Evolutionary conservation across 768 basidiomycete species (phyloP), one percentile per base, ranked within the genome.

Genomic region (Mycena olivaceomarginata): DNA sequence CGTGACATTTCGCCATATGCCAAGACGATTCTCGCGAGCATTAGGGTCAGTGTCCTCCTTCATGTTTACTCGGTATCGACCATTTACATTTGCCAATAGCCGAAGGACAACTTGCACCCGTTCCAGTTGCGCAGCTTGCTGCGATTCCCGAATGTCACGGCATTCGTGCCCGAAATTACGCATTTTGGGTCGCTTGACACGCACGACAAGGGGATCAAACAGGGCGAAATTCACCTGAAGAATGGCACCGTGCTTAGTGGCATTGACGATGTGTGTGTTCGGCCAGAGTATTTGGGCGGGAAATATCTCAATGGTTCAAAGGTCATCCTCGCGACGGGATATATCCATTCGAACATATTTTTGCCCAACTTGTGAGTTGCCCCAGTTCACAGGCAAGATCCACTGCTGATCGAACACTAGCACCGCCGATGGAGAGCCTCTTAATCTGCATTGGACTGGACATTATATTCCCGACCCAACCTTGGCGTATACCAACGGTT

Each of bases 381-480:
- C 31, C 31, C 31, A 31, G 8, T 41, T 22, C 16, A n/a, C 16
- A 10, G 2, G 22, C 25, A 2, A 51, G 12, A 10, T 18, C 20
- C 22, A 2, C 40, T n/a, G 31, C 31, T 64, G 9, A 53, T 48
- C 4, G 48, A 20, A 18, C 25, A 57, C 13, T n/a, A 79, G 78
- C 18, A 71, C 72, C 12, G 51, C 79, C n/a, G 76, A 74, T 15
- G 81, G 81, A 6, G 56, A 67, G 40, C 80, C 79, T 3, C 51
- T 70, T 43, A 71, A 82, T 57, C 53, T 82, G 43, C 81, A 82
- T 48, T 82, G 81, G 81, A 82, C 81, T n/a, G 81, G 81, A 4
- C 80, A 83, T 76, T 86, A 82, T 70, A 85, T 87, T 22, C 83
- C 82, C 1, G 85, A 87, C 67, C 85, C 86, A 0, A 85, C 85